Base-by-base conservation (phyloP, 768 basidiomycete genomes). In the Podaxis pistillaris region DNA sequence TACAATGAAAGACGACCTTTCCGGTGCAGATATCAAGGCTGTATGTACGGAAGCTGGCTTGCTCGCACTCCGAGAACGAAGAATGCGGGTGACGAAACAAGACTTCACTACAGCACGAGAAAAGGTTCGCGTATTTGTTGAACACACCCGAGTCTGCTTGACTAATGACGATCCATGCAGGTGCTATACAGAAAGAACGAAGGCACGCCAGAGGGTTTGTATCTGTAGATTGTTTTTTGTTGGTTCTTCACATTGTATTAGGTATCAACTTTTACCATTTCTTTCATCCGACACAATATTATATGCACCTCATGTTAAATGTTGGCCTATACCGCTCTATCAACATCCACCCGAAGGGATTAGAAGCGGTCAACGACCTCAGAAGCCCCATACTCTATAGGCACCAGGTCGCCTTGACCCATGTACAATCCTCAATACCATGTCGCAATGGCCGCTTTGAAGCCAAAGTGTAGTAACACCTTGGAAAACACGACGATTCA, bases 1-100 rank as follows among this genome's bases (percentile, higher is more conserved):
- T 60, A 91, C 90, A 78, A 89, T 90, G 30, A 98, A 98, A 75
- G 97, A 99, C 68, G 96, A 98, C 69, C 78, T 97, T 22, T 94
- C 92, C 12, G 97, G 97, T 51, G 97, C 97, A 1, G 97, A 99
- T 70, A 98, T 99, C 82, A 98, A 98, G 78, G 97, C 96, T 1
- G 93, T 98, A 4, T 98, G 96, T 73, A 98, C 97, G 5, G 97
- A 99, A 73, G 96, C 97, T n/a, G 97, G 97, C 67, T 75, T 99
- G 56, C 81, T 98, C 37, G 97, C 97, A 4, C 79, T 99, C 63
- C 84, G 97, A 66, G 97, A 99, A 74, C 83, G 97, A 59, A 83
- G 97, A 64, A 98, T 96, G 94, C 82, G 91, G 71, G 96, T 98
- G 13, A 92, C 86, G 37, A 95, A 97, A 77, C 84, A 81, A 6